Percentiles rank a stretch among this genome's conserved stretches.
These are phyloP conservation scores for Phytophthora quininea DNA, from an alignment of 352 stramenopile genomes.

Conservation along the genomic window DNA sequence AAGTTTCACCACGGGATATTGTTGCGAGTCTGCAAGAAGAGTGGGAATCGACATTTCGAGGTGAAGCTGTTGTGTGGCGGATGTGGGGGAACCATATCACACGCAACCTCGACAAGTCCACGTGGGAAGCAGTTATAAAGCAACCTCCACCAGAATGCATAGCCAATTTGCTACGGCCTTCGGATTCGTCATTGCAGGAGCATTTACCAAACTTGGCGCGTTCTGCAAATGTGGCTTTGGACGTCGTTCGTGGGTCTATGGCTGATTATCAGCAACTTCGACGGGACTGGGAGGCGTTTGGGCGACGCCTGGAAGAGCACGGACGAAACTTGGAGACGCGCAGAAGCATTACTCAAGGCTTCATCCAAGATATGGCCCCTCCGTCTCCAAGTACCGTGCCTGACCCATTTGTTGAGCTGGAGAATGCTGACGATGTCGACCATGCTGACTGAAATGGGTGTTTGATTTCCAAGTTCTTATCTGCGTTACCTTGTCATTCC, in stretches of 20 bases:
- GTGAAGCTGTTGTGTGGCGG: background rate
- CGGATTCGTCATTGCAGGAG: background rate
- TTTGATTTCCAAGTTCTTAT: too few relatives aligned
- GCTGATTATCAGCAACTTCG: background rate
- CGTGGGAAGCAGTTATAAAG: background rate
- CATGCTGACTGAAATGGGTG: conserved; percentile 5
- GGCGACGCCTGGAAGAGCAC: background rate
- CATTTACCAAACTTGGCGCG: background rate
- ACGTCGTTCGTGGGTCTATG: background rate
- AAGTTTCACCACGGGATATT: background rate
- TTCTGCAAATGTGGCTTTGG: background rate
- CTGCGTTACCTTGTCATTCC: too few relatives aligned
- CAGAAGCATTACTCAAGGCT: background rate
- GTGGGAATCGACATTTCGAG: background rate
- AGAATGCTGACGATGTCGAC: conserved; percentile 11
- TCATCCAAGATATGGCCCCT: background rate
- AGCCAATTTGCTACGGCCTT: background rate
- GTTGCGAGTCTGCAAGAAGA: background rate
- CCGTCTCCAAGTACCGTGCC: background rate
- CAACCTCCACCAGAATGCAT: background rate
- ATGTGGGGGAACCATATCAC: background rate
- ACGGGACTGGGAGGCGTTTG: background rate
- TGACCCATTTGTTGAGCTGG: background rate
- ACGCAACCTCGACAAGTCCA: background rate
- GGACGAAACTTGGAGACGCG: background rate